Base-by-base conservation (phyloP, 75 land plant species). In the Azolla pinnata region DNA sequence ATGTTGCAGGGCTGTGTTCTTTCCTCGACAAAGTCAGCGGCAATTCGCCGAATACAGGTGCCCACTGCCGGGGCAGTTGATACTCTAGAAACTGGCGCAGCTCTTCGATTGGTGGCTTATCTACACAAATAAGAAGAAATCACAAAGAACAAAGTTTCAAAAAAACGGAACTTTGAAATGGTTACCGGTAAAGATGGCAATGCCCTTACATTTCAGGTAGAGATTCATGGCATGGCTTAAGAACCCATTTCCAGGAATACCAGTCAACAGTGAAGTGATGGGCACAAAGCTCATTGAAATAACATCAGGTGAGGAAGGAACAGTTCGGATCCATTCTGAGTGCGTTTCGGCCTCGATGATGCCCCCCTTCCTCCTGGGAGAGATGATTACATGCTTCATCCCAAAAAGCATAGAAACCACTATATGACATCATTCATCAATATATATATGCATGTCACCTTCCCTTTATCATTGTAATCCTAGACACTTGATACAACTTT, bases 221-320 rank as follows among this genome's bases (percentile, higher is more conserved):
- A 83, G 72, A 73, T 88, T 88, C 31, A 84, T 79, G 53, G 93
- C 93, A 73, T 84, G 87, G 61, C 76, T 88, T 57, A 88, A 58
- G 54, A 78, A 88, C 61, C 88, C 88, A 71, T 79, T 81, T 18
- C 93, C 93, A 65, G 84, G 76, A 53, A 88, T 73, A 61, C 93
- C 93, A 79, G 71, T 83, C 57, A 88, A 54, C 31, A 88, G 64
- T 57, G 84, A 79, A 4, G 87, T 79, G 47, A 88, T 79, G 27
- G 93, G 88, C n/a, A 88, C 72, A 57, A 88, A 88, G 28, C 82
- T 70, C 85, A 88, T 81, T 9, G 93, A 85, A 33, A 88, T 83
- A n/a, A 77, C 79, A 67, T 83, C 93, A 40, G 93, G 93, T 29
- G 75, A 62, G 23, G 28, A 50, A 25, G 80, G 83, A 42, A 88